phyloP scores from a whole-genome alignment of 306 rosid genomes.

The Prunus davidiana region DNA sequence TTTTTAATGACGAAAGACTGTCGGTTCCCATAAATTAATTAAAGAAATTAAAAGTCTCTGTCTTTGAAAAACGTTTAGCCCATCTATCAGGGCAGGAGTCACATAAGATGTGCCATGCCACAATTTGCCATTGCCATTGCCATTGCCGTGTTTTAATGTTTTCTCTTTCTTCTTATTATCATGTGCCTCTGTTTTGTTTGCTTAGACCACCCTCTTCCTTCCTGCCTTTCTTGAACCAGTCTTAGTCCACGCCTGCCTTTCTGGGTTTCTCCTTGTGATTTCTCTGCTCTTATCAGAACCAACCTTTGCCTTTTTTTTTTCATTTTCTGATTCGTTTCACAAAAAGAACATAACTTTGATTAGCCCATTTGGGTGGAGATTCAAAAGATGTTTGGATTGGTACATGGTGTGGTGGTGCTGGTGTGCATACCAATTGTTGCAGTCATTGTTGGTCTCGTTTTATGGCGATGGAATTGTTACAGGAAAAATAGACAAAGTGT shows the following conservation, averaged over 20 bases:
- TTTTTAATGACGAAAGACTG: background rate
- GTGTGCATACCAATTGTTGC: slow-evolving; percentile 17
- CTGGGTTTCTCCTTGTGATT: background rate
- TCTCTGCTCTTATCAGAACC: background rate
- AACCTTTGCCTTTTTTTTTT: no score
- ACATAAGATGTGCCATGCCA: slow-evolving; percentile 6
- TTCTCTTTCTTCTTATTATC: background rate
- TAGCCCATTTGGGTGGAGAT: background rate
- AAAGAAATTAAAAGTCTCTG: slow-evolving; percentile 1
- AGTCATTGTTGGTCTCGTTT: slow-evolving; percentile 9
- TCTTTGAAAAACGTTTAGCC: slow-evolving; percentile 13
- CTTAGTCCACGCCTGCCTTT: slow-evolving; percentile 38
- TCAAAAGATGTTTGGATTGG: slow-evolving; percentile 41
- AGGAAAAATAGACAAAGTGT: background rate
- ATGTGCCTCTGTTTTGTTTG: slow-evolving; percentile 4
- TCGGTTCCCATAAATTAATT: slow-evolving; percentile 1
- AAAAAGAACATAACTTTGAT: background rate
- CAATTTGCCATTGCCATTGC: background rate
- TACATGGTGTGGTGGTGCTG: slow-evolving; percentile 32
- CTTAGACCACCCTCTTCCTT: slow-evolving; percentile 10
- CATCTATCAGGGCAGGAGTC: slow-evolving; percentile 14
- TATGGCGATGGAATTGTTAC: slow-evolving; percentile 23
- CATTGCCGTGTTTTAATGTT: background rate
- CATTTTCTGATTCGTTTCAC: no score
- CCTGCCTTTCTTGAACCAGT: slow-evolving; percentile 55